phyloP scores from a whole-genome alignment of 345 rosid genomes.

The Fremontodendron californicum region DNA sequence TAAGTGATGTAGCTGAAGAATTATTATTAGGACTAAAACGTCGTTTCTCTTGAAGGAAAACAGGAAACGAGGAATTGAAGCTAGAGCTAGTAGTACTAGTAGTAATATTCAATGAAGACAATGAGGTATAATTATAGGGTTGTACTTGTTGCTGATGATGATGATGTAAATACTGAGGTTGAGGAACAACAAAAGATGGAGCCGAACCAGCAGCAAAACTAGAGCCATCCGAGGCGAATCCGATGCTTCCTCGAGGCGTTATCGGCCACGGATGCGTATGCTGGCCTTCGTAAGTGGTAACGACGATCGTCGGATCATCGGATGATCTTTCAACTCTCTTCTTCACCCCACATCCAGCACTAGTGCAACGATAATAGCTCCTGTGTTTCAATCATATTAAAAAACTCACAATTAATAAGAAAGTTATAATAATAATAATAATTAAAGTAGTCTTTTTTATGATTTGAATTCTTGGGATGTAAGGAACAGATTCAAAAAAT shows the following conservation, averaged over 20 bases:
- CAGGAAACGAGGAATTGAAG: constrained; percentile 25
- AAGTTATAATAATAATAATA: too few relatives aligned
- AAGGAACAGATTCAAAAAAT: too few relatives aligned
- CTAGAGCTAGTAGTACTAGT: constrained; percentile 25
- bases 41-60: constrained; percentile 30
- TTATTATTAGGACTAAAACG: constrained; percentile 14
- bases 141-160: constrained; percentile 24
- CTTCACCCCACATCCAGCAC: constrained; percentile 84
- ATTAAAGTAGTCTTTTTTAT: not conserved
- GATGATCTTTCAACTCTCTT: constrained; percentile 94
- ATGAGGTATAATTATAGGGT: constrained; percentile 29
- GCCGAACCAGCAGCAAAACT: constrained; percentile 20
- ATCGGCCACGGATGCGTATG: constrained; percentile 76
- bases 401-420: not conserved
- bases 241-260: constrained; percentile 59
- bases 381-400: constrained; percentile 33
- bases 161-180: constrained; percentile 33
- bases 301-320: constrained; percentile 69
- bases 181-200: constrained; percentile 42
- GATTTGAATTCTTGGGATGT: not conserved
- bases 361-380: constrained; percentile 99
- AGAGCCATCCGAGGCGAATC: constrained; percentile 28
- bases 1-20: constrained; percentile 26
- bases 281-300: constrained; percentile 95
- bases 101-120: constrained; percentile 30